phyloP scores from a whole-genome alignment of 306 rosid genomes.

The Styphnolobium japonicum region DNA sequence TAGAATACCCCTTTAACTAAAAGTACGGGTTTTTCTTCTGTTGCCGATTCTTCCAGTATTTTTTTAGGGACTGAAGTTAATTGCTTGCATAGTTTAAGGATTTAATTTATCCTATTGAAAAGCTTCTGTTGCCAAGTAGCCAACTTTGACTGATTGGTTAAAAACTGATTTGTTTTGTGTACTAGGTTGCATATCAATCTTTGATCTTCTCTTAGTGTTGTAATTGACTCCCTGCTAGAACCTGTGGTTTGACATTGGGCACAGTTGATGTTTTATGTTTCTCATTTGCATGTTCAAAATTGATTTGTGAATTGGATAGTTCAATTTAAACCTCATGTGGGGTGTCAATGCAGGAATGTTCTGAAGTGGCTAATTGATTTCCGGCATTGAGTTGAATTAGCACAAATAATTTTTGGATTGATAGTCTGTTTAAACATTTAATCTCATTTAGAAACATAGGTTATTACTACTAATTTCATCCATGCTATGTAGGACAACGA shows the following conservation, averaged over 20 bases:
- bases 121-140: neutral
- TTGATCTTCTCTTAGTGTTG: slow-evolving; percentile 10
- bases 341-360: neutral
- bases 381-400: neutral
- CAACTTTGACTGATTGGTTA: neutral
- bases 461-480: neutral
- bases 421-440: neutral
- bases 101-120: neutral
- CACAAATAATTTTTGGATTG: neutral
- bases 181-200: neutral
- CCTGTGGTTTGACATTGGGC: slow-evolving; percentile 1
- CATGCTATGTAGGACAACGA: neutral
- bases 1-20: neutral
- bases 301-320: neutral
- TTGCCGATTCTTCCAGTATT: neutral
- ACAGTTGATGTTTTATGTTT: neutral
- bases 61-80: neutral
- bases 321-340: neutral
- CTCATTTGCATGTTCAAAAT: neutral
- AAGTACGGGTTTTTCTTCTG: neutral
- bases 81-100: slow-evolving; percentile 10
- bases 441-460: neutral
- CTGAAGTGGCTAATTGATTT: neutral
- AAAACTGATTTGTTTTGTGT: neutral
- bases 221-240: slow-evolving; percentile 4